A percentile compares a stretch with the other conserved stretches of the same genome.
Conservation (phyloP, 768 basidiomycete genomes). For the Phanerochaete sordida region DNA sequence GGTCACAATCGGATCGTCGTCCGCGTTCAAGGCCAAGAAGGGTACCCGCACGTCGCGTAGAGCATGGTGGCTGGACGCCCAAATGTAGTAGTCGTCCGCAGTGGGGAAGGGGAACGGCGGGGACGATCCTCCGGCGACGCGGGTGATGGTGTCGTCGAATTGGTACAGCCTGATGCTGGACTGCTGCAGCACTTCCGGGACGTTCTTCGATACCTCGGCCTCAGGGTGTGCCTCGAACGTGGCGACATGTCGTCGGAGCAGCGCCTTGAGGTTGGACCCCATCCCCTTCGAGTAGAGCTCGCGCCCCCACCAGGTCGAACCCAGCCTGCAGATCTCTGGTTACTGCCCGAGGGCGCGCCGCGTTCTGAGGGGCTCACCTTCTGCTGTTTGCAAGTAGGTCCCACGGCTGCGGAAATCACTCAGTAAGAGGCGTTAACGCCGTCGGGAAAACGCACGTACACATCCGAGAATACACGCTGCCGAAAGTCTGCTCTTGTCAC, state of each 20-base stretch:
- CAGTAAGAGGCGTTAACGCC: constrained; percentile 1
- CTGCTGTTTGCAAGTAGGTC: constrained; percentile 35
- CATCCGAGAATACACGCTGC: constrained; percentile 72
- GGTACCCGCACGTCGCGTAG: constrained; percentile 64
- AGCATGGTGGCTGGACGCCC: constrained; percentile 58
- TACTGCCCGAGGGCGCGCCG: not conserved
- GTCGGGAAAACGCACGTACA: constrained; percentile 42
- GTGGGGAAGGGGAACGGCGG: constrained; percentile 44
- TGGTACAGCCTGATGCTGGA: constrained; percentile 47
- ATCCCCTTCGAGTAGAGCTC: constrained; percentile 75
- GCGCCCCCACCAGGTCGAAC: constrained; percentile 51
- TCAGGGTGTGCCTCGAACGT: constrained; percentile 48
- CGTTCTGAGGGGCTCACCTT: constrained; percentile 9
- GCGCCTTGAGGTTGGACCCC: constrained; percentile 65
- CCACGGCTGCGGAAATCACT: constrained; percentile 42
- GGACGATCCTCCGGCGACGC: constrained; percentile 63
- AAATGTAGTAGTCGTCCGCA: constrained; percentile 44
- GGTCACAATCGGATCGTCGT: constrained; percentile 74
- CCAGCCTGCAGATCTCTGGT: constrained; percentile 40
- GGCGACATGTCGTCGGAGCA: constrained; percentile 50
- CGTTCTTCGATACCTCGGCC: constrained; percentile 46
- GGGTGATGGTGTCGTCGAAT: constrained; percentile 63
- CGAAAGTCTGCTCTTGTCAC: constrained; percentile 53
- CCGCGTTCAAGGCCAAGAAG: constrained; percentile 70
- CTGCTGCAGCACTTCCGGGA: constrained; percentile 35